Evolutionary conservation across 108 stramenopile genomes (phyloP), one percentile per base, ranked within the genome.

Genomic region (Cyclotella sp.): DNA sequence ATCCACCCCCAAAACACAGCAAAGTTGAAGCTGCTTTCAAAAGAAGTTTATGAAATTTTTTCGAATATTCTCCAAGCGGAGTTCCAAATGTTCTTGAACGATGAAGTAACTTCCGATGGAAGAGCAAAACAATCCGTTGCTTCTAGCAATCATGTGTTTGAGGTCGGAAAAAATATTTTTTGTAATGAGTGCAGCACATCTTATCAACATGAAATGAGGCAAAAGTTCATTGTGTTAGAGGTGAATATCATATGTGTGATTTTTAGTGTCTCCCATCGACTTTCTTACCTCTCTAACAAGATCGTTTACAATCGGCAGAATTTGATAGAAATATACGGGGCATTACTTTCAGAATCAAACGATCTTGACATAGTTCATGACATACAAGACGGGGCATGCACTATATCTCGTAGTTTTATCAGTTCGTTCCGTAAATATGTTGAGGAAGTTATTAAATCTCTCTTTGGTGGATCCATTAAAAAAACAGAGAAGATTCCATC

Each of bases 21-120:
- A 30, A 44, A 47, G 24, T 87, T 91, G 30, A 95, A 95, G 77
- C 59, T 93, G 18, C 68, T 95, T 3, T 79, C 89, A 53, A 24
- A 47, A 42, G 55, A 72, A 18, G 21, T 82, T 0, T 95, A 81
- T 63, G 76, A 86, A 15, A 68, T 75, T 3, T 77, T 85, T 24
- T 29, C 76, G 12, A 59, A 59, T 0, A 68, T 90, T 30, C 26
- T 93, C 10, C 5, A 30, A 6, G 58, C 65, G 44, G 89, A 90
- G 59, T 77, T 70, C 24, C 21, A 22, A 22, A 62, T 54, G 44
- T 78, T 77, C 24, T 14, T 68, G 54, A 19, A 30, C 5, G 46
- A 76, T 47, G 75, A 66, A 54, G 58, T 27, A 9, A 75, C 39
- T 52, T 39, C 8, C 6, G 9, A 55, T 43, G 19, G 34, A 26